Conservation (phyloP, 2,329 filamentous ascomycete genomes). For the Apiospora aurea region DNA sequence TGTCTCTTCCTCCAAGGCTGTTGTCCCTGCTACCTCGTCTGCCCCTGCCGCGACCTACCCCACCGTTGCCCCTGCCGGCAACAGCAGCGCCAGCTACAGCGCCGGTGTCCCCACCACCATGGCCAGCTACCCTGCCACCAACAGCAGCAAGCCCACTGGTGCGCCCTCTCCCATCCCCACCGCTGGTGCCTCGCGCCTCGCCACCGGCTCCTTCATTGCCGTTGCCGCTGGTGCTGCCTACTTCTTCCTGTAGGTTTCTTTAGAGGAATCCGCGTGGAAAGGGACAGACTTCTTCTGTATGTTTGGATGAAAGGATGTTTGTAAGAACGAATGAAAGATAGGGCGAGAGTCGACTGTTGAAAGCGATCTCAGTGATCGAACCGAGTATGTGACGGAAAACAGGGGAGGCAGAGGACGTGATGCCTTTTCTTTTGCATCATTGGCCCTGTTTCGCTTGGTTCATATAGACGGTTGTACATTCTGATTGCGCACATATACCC, state of each 20-base stretch:
- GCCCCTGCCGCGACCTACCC: slow-evolving; percentile 35
- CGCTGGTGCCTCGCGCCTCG: slow-evolving; percentile 42
- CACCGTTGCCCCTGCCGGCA: slow-evolving; percentile 39
- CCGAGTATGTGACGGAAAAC: slow-evolving; percentile 5
- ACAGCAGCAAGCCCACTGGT: slow-evolving; percentile 31
- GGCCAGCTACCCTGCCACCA: slow-evolving; percentile 36
- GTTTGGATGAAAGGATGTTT: neutral
- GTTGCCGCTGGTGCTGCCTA: slow-evolving; percentile 50
- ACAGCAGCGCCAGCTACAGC: slow-evolving; percentile 39
- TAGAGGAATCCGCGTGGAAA: slow-evolving; percentile 10
- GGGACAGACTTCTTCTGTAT: slow-evolving; percentile 9
- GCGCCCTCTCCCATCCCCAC: slow-evolving; percentile 33
- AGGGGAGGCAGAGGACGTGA: neutral
- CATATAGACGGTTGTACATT: slow-evolving; percentile 24
- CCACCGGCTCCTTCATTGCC: slow-evolving; percentile 47
- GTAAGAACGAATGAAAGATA: slow-evolving; percentile 13
- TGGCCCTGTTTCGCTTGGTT: neutral
- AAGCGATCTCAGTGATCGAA: slow-evolving; percentile 1
- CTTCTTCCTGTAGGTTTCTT: slow-evolving; percentile 50
- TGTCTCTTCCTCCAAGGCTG: slow-evolving; percentile 24
- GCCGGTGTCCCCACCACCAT: slow-evolving; percentile 33
- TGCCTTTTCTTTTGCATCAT: neutral
- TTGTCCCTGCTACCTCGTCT: slow-evolving; percentile 33
- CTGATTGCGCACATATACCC: slow-evolving; percentile 13
- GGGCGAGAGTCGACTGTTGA: slow-evolving; percentile 3